Conservation (phyloP, 164 flowering plant species). For the Litsea cubeba region DNA sequence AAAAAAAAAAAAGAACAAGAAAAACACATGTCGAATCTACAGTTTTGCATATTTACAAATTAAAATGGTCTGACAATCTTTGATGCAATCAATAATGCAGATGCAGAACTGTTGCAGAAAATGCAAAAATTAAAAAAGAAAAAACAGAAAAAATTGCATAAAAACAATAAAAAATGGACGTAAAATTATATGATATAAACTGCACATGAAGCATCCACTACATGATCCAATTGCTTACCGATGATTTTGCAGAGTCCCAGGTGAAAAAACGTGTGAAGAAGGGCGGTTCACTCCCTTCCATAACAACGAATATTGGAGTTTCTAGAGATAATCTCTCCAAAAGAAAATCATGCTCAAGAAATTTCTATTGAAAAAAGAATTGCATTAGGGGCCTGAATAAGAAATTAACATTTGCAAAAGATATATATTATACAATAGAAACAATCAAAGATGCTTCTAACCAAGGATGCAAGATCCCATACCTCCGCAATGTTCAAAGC, state of each 20-base stretch:
- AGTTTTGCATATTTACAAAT: too few species aligned
- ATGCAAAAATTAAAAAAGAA: too few species aligned
- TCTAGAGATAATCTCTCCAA: slow-evolving; percentile 70
- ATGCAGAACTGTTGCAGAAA: too few species aligned
- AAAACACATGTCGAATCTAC: too few species aligned
- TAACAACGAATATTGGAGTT: slow-evolving; percentile 69
- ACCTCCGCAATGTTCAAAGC: slow-evolving; percentile 91
- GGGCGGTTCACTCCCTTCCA: slow-evolving; percentile 86
- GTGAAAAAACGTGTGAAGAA: slow-evolving; percentile 91
- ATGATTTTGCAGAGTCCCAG: slow-evolving; percentile 90
- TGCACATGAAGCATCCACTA: background rate
- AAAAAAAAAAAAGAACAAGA: too few species aligned
- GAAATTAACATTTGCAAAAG: background rate
- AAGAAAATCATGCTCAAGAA: slow-evolving; percentile 78
- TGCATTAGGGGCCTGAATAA: slow-evolving; percentile 1
- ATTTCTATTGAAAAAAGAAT: slow-evolving; percentile 52
- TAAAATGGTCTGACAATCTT: background rate
- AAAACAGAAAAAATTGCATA: background rate
- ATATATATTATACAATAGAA: background rate
- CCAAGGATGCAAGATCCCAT: slow-evolving; percentile 14
- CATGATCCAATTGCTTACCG: slow-evolving; percentile 43
- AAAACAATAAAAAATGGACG: background rate
- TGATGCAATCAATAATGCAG: background rate
- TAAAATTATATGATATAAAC: background rate
- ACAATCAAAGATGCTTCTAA: background rate